Evolutionary conservation across 768 basidiomycete species (phyloP).

Genomic region (Botryobasidium botryosum): DNA sequence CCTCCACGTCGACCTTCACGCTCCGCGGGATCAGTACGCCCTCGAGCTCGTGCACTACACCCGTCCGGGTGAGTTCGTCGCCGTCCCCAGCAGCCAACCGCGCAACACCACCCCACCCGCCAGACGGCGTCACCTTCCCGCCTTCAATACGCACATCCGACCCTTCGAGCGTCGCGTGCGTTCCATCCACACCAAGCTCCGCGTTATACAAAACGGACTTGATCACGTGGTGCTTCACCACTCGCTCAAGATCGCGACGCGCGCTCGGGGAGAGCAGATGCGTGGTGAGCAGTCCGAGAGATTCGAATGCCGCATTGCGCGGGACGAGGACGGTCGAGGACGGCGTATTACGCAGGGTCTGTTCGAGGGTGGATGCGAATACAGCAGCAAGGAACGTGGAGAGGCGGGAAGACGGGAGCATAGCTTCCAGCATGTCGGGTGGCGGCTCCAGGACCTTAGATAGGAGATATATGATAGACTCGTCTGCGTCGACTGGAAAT

Average conservation of each 20-base stretch:
- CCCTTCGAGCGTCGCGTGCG: constrained; percentile 56
- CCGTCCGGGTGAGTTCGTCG: constrained; percentile 69
- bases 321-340: constrained; percentile 75
- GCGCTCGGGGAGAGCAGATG: constrained; percentile 70
- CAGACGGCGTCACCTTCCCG: constrained; percentile 32
- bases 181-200: constrained; percentile 15
- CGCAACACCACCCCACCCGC: constrained; percentile 6
- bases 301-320: constrained; percentile 73
- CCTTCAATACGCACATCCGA: constrained; percentile 56
- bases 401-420: constrained; percentile 64
- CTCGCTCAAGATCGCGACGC: constrained; percentile 61
- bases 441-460: constrained; percentile 74
- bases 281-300: constrained; percentile 73
- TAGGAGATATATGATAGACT: constrained; percentile 77
- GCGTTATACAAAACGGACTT: constrained; percentile 56
- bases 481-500: constrained; percentile 46
- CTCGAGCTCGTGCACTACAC: constrained; percentile 80
- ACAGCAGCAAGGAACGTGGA: constrained; percentile 84
- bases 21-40: constrained; percentile 65
- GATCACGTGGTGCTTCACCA: constrained; percentile 79
- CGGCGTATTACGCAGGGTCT: constrained; percentile 42
- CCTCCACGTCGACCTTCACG: constrained; percentile 73
- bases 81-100: constrained; percentile 7
- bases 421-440: constrained; percentile 58
- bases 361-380: constrained; percentile 72